phyloP scores from a whole-genome alignment of 192 early-diverging fungal species.

The Podila epigama region DNA sequence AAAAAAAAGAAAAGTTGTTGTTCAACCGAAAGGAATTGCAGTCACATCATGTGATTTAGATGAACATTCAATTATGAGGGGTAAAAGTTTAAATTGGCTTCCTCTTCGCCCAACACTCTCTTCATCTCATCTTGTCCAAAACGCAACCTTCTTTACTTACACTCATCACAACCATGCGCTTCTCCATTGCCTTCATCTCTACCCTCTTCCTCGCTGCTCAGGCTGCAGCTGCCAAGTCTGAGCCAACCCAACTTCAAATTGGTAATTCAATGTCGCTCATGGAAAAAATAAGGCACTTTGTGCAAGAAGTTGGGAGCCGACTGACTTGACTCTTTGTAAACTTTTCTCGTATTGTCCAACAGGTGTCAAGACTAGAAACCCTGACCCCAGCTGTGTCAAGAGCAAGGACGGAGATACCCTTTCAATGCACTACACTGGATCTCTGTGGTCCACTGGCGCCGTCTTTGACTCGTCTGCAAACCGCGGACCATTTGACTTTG shows the following conservation, averaged over 20 bases:
- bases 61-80: no score
- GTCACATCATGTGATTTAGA: no score
- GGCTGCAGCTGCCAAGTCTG: conserved; percentile 15
- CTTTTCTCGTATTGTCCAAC: background rate
- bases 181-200: conserved; percentile 25
- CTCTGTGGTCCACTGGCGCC: conserved; percentile 63
- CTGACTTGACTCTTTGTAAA: background rate
- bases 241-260: conserved; percentile 26
- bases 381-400: conserved; percentile 48
- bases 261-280: conserved; percentile 19
- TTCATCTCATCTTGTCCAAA: no score
- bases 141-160: no score
- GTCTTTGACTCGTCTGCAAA: conserved; percentile 78
- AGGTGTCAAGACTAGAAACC: conserved; percentile 47
- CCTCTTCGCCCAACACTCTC: no score
- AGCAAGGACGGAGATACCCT: conserved; percentile 60
- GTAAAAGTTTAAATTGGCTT: no score
- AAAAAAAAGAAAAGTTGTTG: no score
- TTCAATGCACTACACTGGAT: conserved; percentile 81
- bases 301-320: background rate
- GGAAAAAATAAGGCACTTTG: background rate
- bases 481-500: conserved; percentile 77
- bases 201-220: conserved; percentile 15
- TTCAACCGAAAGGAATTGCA: no score
- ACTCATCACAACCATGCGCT: conserved; percentile 19